Conservation (phyloP, 352 stramenopile species). For the Elongisporangium anandrum region DNA sequence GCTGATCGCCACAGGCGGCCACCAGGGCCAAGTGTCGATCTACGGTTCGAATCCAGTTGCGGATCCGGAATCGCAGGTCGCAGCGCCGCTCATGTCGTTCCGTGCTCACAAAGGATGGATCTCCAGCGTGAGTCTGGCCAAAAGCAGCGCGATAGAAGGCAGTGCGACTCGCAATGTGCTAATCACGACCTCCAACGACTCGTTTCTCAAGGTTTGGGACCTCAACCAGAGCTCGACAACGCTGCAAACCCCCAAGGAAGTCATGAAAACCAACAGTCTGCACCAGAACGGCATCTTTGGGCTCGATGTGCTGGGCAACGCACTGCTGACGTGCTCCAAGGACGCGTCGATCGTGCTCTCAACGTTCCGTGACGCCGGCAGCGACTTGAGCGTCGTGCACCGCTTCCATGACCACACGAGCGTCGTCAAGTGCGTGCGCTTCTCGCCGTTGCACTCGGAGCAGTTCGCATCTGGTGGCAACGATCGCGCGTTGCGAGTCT, state of each 20-base stretch:
- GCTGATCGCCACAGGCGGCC: slow-evolving; percentile 32
- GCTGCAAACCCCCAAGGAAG: slow-evolving; percentile 17
- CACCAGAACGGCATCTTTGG: slow-evolving; percentile 46
- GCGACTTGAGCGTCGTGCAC: slow-evolving; percentile 10
- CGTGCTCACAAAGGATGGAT: slow-evolving; percentile 50
- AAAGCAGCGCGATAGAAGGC: slow-evolving; percentile 11
- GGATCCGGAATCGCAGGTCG: slow-evolving; percentile 5
- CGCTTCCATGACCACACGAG: slow-evolving; percentile 33
- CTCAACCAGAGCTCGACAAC: slow-evolving; percentile 29
- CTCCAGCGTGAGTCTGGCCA: slow-evolving; percentile 36
- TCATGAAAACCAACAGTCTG: slow-evolving; percentile 20
- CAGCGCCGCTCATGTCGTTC: slow-evolving; percentile 41
- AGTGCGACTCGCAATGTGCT: slow-evolving; percentile 21
- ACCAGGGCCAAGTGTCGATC: slow-evolving; percentile 46
- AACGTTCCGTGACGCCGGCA: slow-evolving; percentile 13
- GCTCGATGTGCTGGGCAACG: slow-evolving; percentile 29
- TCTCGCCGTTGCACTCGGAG: slow-evolving; percentile 15
- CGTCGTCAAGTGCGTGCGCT: slow-evolving; percentile 46
- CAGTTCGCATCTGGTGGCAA: slow-evolving; percentile 44
- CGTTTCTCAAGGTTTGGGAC: slow-evolving; percentile 48
- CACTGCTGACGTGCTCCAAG: slow-evolving; percentile 48
- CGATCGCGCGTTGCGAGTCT: slow-evolving; percentile 36
- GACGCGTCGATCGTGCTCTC: slow-evolving; percentile 36
- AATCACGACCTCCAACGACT: slow-evolving; percentile 45
- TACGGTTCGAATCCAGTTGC: slow-evolving; percentile 14